These are phyloP conservation scores for Kregervanrija pseudodelftensis DNA, from an alignment of 805 yeast genomes.

Conservation along the genomic window DNA sequence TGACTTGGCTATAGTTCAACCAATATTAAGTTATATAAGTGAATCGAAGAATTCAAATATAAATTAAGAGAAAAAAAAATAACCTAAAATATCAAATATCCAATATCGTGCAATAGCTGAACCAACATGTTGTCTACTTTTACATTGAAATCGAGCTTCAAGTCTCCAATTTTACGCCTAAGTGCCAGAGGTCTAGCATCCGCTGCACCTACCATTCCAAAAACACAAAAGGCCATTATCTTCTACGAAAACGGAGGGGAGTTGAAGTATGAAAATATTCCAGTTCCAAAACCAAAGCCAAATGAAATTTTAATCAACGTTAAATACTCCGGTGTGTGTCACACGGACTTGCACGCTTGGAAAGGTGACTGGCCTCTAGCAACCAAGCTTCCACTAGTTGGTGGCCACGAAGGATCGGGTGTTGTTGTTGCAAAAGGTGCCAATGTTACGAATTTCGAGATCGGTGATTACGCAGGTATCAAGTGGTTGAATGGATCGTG, in stretches of 20 bases:
- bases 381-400: conserved; percentile 69
- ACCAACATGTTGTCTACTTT: background rate
- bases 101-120: background rate
- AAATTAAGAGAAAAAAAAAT: background rate
- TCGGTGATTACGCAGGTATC: conserved; percentile 78
- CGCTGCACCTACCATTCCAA: conserved; percentile 38
- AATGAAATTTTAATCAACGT: conserved; percentile 76
- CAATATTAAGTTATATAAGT: too few relatives aligned
- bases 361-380: conserved; percentile 87
- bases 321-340: conserved; percentile 88
- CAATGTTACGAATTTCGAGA: conserved; percentile 59
- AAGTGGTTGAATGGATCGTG: conserved; percentile 82
- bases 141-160: conserved; percentile 1
- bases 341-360: conserved; percentile 92
- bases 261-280: conserved; percentile 60
- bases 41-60: background rate
- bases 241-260: conserved; percentile 62
- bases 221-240: conserved; percentile 63
- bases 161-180: background rate
- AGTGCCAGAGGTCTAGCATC: conserved; percentile 9
- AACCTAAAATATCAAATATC: too few relatives aligned
- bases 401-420: conserved; percentile 91
- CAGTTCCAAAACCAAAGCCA: conserved; percentile 73
- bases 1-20: too few relatives aligned
- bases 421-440: conserved; percentile 71